Percentiles rank a stretch among this genome's conserved stretches.
Conservation (phyloP, 2,329 filamentous ascomycete genomes). For the Aspergillus sp. region DNA sequence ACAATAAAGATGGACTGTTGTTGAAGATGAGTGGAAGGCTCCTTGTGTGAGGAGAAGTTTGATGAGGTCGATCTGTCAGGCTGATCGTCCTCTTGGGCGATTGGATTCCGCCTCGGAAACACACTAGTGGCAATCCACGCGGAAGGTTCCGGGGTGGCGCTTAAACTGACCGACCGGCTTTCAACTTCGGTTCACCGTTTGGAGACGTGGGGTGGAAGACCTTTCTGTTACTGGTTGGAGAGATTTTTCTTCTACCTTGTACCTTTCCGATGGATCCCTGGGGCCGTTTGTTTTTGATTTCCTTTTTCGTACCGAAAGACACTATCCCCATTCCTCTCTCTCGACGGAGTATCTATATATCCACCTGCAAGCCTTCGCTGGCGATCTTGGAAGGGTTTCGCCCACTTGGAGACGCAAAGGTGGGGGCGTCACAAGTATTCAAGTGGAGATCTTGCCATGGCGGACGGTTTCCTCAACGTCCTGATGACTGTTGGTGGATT, state of each 20-base stretch:
- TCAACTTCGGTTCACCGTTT: neutral
- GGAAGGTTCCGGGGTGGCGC: constrained; percentile 20
- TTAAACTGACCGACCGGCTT: constrained; percentile 4
- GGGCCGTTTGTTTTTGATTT: neutral
- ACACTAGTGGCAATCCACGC: constrained; percentile 15
- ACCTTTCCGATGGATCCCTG: too few relatives aligned
- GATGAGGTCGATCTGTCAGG: neutral
- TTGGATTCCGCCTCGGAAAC: constrained; percentile 4
- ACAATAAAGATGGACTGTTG: neutral
- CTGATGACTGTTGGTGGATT: neutral
- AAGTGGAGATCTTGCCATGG: neutral
- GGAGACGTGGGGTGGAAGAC: neutral
- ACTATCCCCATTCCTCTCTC: neutral
- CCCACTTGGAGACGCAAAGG: neutral
- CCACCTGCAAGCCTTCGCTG: neutral
- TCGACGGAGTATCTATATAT: neutral
- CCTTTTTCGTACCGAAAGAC: neutral
- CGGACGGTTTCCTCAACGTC: neutral
- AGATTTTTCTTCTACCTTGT: neutral
- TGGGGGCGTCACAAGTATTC: neutral
- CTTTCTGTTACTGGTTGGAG: neutral
- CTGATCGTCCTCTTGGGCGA: constrained; percentile 3
- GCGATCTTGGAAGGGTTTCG: neutral
- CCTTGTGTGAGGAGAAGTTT: neutral
- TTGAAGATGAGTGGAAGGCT: neutral